Conservation (phyloP, 768 basidiomycete genomes). For the Tylopilus felleus region DNA sequence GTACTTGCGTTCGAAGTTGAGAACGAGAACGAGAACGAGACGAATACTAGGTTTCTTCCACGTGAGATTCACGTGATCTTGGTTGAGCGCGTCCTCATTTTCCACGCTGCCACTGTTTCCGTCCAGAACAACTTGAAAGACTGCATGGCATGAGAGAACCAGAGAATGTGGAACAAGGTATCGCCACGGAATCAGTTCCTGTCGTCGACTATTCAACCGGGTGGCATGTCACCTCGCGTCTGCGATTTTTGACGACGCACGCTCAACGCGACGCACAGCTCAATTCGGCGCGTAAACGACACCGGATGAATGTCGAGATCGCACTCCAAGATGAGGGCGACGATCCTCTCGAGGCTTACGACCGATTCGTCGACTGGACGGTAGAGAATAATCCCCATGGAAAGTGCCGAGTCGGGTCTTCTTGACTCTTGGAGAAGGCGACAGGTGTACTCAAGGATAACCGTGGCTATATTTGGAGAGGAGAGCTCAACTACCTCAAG, state of each 20-base stretch:
- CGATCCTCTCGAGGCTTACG: conserved; percentile 83
- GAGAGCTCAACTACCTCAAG: conserved; percentile 84
- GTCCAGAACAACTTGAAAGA: not conserved
- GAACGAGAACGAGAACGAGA: too few relatives aligned
- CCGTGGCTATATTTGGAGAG: conserved; percentile 67
- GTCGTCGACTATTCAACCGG: conserved; percentile 91
- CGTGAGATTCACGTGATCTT: conserved; percentile 22
- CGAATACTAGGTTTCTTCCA: not conserved
- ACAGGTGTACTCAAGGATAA: conserved; percentile 81
- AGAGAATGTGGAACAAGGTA: conserved; percentile 45
- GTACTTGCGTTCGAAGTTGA: too few relatives aligned
- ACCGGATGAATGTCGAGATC: conserved; percentile 69
- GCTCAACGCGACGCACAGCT: conserved; percentile 71
- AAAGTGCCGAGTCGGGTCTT: conserved; percentile 82
- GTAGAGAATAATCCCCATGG: conserved; percentile 94
- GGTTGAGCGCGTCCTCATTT: conserved; percentile 18
- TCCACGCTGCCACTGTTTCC: not conserved
- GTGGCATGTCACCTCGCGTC: conserved; percentile 76
- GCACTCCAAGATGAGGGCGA: conserved; percentile 74
- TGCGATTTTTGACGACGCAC: conserved; percentile 76
- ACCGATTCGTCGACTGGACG: conserved; percentile 85
- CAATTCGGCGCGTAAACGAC: conserved; percentile 57
- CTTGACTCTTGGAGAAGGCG: conserved; percentile 87
- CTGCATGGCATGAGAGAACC: too few relatives aligned
- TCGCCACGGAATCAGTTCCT: conserved; percentile 37